Evolutionary conservation across 768 basidiomycete species (phyloP), one percentile per base, ranked within the genome.

Genomic region (Panellus pusillus): DNA sequence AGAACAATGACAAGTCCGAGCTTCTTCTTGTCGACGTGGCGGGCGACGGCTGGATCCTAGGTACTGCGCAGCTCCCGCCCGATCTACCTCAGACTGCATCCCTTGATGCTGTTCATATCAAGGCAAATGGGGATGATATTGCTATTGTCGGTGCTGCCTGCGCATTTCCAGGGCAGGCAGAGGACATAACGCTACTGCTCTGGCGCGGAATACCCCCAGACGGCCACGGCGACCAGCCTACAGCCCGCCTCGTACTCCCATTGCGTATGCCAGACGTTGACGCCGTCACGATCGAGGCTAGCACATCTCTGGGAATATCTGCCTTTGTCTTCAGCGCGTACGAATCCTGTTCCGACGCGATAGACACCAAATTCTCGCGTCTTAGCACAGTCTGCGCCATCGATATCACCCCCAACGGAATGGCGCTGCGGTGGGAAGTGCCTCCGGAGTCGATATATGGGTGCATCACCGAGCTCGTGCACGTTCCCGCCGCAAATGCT

Each of bases 21-120:
- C 24, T 24, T 24, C 6, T 24, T 24, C 24, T 24, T 24, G 38
- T 38, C 47, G 28, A 49, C 47, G 24, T 49, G 39, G 39, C 19
- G 18, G 47, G 47, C 17, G 47, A 49, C 37, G 47, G 47, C 39
- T 49, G 47, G 47, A 49, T 49, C 39, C 47, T 49, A 38, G 47
- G 47, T 28, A 49, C 47, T 20, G 47, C 38, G 38, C 47, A 49
- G 47, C 47, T 49, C 27, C 47, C 47, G 28, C 31, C 47, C 39
- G 38, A 49, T 41, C 38, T 49, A 24, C 41, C 47, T 49, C 47
- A 41, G 17, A 39, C 47, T 31, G 47, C 47, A 18, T 49, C 38
- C 29, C 47, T 49, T n/a, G 38, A 49, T 5, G 24, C 47, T 27
- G 39, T 49, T 32, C 39, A 49, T 41, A 27, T 49, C 39, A 19